Evolutionary conservation across 2,329 filamentous ascomycete species (phyloP).

Genomic region (Ilyonectria mors-panacis): DNA sequence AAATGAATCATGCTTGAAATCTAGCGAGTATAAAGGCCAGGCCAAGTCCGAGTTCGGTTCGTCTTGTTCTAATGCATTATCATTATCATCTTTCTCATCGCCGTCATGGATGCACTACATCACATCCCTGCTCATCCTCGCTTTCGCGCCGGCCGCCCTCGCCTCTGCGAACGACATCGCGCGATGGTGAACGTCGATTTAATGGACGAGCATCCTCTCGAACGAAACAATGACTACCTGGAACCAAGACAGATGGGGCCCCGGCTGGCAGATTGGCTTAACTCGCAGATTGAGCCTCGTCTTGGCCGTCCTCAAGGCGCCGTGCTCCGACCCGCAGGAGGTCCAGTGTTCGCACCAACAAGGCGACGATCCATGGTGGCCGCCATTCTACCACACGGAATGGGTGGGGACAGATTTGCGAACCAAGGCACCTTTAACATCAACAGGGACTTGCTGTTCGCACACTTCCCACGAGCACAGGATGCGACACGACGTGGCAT

Average conservation of each 20-base stretch:
- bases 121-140: neutral
- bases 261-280: neutral
- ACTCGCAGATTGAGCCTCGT: neutral
- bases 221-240: neutral
- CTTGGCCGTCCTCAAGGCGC: neutral
- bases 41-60: neutral
- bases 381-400: neutral
- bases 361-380: neutral
- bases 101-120: neutral
- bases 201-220: neutral
- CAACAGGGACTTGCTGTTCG: conserved; percentile 24
- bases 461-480: conserved; percentile 33
- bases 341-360: neutral
- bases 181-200: neutral
- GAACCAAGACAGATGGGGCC: neutral
- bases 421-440: conserved; percentile 28
- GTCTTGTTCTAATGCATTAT: neutral
- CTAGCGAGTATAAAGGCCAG: neutral
- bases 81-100: neutral
- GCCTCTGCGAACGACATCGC: neutral
- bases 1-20: neutral
- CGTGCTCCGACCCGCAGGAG: neutral
- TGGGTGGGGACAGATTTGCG: neutral
- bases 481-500: conserved; percentile 29
- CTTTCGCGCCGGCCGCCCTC: neutral